Conservation (phyloP, 306 rosid species). For the Sphenostylis stenocarpa region DNA sequence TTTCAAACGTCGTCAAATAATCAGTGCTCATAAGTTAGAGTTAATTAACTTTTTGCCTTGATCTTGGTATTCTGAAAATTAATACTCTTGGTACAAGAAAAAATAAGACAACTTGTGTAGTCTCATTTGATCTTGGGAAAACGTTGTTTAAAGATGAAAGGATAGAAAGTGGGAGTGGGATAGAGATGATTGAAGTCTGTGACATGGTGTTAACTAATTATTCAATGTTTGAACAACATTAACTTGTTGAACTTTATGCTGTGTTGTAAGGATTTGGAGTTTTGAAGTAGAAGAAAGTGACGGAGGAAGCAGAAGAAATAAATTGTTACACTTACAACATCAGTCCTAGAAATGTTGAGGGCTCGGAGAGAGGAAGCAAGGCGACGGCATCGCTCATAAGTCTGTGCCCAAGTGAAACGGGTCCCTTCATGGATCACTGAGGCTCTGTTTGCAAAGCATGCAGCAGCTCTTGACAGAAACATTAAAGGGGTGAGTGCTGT, state of each 20-base stretch:
- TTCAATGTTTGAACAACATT: background rate
- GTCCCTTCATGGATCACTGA: conserved; percentile 64
- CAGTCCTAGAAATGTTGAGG: conserved; percentile 53
- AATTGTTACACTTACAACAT: conserved; percentile 59
- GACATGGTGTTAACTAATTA: too few species aligned
- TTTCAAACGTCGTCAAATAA: too few species aligned
- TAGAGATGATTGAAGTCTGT: background rate
- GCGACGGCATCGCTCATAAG: conserved; percentile 72
- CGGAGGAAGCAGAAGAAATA: background rate
- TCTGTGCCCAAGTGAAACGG: conserved; percentile 76
- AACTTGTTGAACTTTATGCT: background rate
- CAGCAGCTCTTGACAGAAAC: conserved; percentile 68
- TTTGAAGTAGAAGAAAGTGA: background rate
- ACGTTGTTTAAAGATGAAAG: background rate
- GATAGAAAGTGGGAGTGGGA: background rate
- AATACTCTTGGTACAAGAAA: background rate
- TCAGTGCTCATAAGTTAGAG: too few species aligned
- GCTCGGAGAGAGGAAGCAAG: conserved; percentile 80
- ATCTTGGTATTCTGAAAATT: background rate
- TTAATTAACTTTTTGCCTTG: too few species aligned
- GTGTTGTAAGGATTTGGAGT: background rate
- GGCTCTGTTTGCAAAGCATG: conserved; percentile 55
- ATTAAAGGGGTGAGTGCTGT: conserved; percentile 68
- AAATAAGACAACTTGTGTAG: background rate
- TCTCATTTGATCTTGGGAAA: background rate